A percentile compares a stretch with the other conserved stretches of the same genome.
These are phyloP conservation scores for Phialophora verrucosa DNA, from an alignment of 2,329 filamentous ascomycete species.

Conservation along the genomic window DNA sequence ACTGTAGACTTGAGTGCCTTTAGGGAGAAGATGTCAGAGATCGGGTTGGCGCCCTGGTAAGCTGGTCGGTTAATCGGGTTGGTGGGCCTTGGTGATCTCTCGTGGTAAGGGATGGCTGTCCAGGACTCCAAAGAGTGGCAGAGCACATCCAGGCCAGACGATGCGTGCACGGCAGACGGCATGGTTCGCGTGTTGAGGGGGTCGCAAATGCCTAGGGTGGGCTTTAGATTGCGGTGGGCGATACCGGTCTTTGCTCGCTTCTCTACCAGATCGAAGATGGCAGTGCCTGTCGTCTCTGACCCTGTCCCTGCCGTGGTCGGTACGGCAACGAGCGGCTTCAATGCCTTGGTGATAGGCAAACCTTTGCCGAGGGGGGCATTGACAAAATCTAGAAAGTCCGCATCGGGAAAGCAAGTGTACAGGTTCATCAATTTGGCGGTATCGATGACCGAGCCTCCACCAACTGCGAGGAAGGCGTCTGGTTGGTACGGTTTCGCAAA, in stretches of 20 bases:
- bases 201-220: conserved; percentile 84
- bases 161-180: conserved; percentile 90
- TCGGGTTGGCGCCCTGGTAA: conserved; percentile 97
- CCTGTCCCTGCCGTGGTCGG: conserved; percentile 87
- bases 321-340: conserved; percentile 79
- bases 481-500: conserved; percentile 80
- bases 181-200: conserved; percentile 93
- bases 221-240: conserved; percentile 93
- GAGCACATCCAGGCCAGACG: conserved; percentile 89
- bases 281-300: conserved; percentile 94
- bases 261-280: conserved; percentile 92
- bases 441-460: conserved; percentile 93
- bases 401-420: conserved; percentile 87
- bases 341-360: conserved; percentile 70
- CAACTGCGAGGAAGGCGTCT: conserved; percentile 92
- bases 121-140: conserved; percentile 96
- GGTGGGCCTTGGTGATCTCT: conserved; percentile 79
- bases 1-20: conserved; percentile 81
- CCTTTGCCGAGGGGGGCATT: conserved; percentile 92
- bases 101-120: conserved; percentile 94
- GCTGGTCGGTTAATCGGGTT: conserved; percentile 92
- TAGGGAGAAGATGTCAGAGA: conserved; percentile 95
- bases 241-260: conserved; percentile 94
- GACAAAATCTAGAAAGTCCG: conserved; percentile 96
- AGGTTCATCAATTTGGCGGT: conserved; percentile 99